A percentile compares a stretch with the other conserved stretches of the same genome.
Evolutionary conservation across 1,284 basidiomycete species (phyloP).

Genomic region (Cutaneotrichosporon sp.): DNA sequence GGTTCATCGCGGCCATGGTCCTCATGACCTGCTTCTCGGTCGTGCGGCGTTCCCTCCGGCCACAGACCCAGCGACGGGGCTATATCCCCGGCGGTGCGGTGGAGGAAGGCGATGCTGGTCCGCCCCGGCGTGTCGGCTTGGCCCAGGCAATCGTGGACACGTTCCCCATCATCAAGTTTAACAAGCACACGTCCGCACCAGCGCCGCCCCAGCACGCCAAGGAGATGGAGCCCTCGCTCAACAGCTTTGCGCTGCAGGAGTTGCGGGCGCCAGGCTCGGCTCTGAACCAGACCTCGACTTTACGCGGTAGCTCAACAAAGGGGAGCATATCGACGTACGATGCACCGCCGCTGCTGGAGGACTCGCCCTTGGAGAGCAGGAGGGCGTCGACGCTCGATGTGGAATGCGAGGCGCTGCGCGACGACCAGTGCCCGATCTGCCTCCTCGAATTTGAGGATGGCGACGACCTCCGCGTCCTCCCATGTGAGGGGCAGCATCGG

Average conservation of each 20-base stretch:
- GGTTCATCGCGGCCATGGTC: slow-evolving; percentile 77
- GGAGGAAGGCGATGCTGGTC: slow-evolving; percentile 26
- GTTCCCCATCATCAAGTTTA: slow-evolving; percentile 89
- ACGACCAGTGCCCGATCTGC: slow-evolving; percentile 89
- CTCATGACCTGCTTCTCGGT: slow-evolving; percentile 44
- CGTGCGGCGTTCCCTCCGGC: slow-evolving; percentile 65
- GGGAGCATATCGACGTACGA: slow-evolving; percentile 4
- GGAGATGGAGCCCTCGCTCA: background rate
- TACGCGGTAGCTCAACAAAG: slow-evolving; percentile 10
- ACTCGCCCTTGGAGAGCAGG: background rate
- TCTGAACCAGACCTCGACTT: background rate
- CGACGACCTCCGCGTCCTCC: slow-evolving; percentile 82
- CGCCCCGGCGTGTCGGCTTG: slow-evolving; percentile 67
- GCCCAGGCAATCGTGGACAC: slow-evolving; percentile 89
- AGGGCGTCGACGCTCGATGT: slow-evolving; percentile 2
- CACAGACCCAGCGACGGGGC: background rate
- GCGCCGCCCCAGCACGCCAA: background rate
- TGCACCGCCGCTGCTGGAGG: background rate
- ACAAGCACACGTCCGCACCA: slow-evolving; percentile 30
- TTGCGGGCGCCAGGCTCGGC: slow-evolving; percentile 4
- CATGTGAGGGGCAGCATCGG: slow-evolving; percentile 82
- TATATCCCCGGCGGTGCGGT: slow-evolving; percentile 19
- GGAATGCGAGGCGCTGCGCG: slow-evolving; percentile 28
- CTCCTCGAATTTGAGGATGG: slow-evolving; percentile 90
- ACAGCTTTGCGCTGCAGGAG: slow-evolving; percentile 11